Conservation (phyloP, 768 basidiomycete genomes). For the Arthromyces matolae region DNA sequence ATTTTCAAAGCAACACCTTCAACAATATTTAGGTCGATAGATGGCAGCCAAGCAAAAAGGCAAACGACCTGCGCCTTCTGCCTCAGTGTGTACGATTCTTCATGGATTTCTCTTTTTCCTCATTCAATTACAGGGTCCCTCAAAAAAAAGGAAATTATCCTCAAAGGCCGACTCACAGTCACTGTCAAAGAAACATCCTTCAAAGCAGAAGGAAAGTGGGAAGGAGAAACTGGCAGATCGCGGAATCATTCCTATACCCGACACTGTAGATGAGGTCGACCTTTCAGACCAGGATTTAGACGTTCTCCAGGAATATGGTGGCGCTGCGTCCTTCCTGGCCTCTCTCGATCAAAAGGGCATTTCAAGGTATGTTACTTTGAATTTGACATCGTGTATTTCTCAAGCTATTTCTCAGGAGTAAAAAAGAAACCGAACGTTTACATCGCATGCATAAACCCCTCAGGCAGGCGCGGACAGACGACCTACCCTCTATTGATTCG, state of each 20-base stretch:
- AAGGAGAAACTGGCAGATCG: constrained; percentile 63
- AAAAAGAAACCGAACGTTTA: constrained; percentile 74
- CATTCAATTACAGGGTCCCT: constrained; percentile 29
- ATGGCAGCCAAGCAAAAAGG: constrained; percentile 24
- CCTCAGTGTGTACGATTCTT: constrained; percentile 25
- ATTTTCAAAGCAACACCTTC: not conserved
- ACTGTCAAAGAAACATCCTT: constrained; percentile 22
- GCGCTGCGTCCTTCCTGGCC: constrained; percentile 61
- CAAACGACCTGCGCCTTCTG: constrained; percentile 32
- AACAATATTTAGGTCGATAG: not conserved
- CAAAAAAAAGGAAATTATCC: constrained; percentile 61
- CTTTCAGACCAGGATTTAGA: constrained; percentile 70
- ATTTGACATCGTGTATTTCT: not conserved
- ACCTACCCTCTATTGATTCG: constrained; percentile 68
- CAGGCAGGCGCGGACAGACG: constrained; percentile 36
- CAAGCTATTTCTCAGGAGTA: constrained; percentile 53
- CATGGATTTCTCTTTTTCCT: not conserved
- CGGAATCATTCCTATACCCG: constrained; percentile 62
- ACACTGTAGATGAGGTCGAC: constrained; percentile 45
- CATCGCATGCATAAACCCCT: constrained; percentile 63
- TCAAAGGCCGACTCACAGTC: constrained; percentile 20
- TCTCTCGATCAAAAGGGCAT: constrained; percentile 77
- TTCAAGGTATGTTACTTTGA: constrained; percentile 51
- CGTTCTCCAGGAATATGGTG: constrained; percentile 62
- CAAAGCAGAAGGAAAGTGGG: constrained; percentile 37